Percentiles rank a stretch among this genome's conserved stretches.
Conservation (phyloP, 2,329 filamentous ascomycete species). For the Rosellinia necatrix region DNA sequence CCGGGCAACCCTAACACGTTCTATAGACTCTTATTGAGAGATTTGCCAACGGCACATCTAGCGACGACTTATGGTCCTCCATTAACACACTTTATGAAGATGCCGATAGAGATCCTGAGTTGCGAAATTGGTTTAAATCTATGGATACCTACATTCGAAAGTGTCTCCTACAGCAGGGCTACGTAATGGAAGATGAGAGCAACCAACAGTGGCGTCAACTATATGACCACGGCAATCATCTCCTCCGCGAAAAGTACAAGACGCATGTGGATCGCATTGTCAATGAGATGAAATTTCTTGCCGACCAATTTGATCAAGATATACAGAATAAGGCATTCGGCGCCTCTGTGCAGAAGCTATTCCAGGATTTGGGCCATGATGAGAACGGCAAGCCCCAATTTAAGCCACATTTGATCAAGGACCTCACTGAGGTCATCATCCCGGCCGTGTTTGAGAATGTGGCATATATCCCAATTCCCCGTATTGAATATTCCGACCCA, state of each 20-base stretch:
- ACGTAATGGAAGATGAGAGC: constrained; percentile 80
- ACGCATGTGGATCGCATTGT: constrained; percentile 82
- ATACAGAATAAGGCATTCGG: constrained; percentile 83
- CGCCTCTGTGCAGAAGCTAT: constrained; percentile 78
- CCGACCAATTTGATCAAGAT: constrained; percentile 87
- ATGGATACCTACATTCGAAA: constrained; percentile 79
- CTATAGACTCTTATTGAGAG: constrained; percentile 83
- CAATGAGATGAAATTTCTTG: constrained; percentile 89
- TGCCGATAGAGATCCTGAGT: constrained; percentile 82
- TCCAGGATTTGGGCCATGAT: constrained; percentile 85
- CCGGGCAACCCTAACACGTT: constrained; percentile 46
- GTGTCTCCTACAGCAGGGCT: constrained; percentile 87
- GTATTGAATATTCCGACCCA: constrained; percentile 88
- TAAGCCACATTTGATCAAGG: constrained; percentile 91
- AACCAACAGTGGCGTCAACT: constrained; percentile 82
- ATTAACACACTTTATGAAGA: constrained; percentile 86
- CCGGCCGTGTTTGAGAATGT: constrained; percentile 82
- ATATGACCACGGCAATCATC: constrained; percentile 82
- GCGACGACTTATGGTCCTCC: constrained; percentile 81
- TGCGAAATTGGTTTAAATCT: constrained; percentile 86
- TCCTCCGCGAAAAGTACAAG: constrained; percentile 88
- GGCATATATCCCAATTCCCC: constrained; percentile 88
- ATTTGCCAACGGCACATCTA: constrained; percentile 92
- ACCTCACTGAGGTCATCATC: constrained; percentile 83
- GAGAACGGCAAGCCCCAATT: constrained; percentile 82